These are phyloP conservation scores for Ophiostoma australiae DNA, from an alignment of 2,329 filamentous ascomycete species.

Conservation along the genomic window DNA sequence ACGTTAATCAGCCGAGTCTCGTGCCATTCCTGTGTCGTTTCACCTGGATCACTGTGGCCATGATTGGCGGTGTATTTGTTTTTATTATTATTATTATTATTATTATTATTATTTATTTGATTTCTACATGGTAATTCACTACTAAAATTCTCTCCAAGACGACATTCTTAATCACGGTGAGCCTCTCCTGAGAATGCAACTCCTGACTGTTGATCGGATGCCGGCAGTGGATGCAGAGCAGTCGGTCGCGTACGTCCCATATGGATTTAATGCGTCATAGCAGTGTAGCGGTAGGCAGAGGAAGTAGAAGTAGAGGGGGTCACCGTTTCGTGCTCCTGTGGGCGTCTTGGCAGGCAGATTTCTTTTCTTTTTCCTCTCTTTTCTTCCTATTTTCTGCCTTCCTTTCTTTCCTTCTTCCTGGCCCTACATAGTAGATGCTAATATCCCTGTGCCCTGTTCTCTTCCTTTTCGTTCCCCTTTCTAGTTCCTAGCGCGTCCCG, in stretches of 20 bases:
- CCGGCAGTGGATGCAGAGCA: not conserved
- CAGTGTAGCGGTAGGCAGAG: too few relatives aligned
- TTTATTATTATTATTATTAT: too few relatives aligned
- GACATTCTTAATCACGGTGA: too few relatives aligned
- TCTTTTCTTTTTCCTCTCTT: not conserved
- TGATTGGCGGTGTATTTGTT: too few relatives aligned
- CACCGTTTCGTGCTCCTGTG: not conserved
- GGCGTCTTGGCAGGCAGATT: not conserved
- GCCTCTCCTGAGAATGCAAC: too few relatives aligned
- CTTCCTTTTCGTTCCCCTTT: not conserved
- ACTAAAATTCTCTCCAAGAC: too few relatives aligned
- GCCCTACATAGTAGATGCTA: not conserved
- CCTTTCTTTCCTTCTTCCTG: not conserved
- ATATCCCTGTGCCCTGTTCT: not conserved
- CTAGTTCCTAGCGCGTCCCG: constrained; percentile 8
- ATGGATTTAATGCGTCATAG: not conserved
- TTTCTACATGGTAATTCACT: too few relatives aligned
- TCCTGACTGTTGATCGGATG: not conserved
- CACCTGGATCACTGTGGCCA: too few relatives aligned
- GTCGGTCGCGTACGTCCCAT: not conserved
- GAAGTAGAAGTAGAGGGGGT: not conserved
- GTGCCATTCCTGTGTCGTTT: too few relatives aligned
- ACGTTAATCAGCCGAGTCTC: too few relatives aligned
- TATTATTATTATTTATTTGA: too few relatives aligned
- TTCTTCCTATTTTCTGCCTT: not conserved